Base-by-base conservation (phyloP, 495 filamentous ascomycete genomes). In the Hypoxylon rickii region DNA sequence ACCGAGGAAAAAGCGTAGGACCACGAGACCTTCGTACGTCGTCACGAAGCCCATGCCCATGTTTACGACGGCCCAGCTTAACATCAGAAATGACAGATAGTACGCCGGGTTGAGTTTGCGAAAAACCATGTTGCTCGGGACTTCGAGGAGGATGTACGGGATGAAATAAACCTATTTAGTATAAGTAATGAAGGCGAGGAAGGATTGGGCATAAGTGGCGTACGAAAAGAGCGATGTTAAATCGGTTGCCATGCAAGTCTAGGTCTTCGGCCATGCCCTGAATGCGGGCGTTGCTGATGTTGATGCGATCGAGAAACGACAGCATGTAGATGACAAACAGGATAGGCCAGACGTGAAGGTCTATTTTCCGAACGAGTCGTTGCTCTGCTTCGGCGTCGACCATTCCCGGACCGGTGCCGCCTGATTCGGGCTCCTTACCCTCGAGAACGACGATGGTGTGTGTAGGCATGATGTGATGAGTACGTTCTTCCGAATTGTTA, bases 201-300 rank as follows among this genome's bases (percentile, higher is more conserved):
- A 11, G 26, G 26, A 31, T 31, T 36, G 3, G 12, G 32, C 7
- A n/a, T n/a, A 12, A 16, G 7, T 8, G 20, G 31, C 61, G 49
- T 38, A 86, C 75, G 42, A 83, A 79, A 1, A 87, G 73, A 13
- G 84, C 83, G 37, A 86, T 72, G 53, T 87, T 87, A 77, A 85
- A 66, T 12, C 80, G 71, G 49, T 79, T 73, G 7, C 79, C 80
- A 12, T 70, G 55, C 67, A 88, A 78, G 15, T 77, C 54, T n/a
- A 87, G 73, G 34, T 87, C 85, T 11, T 73, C 66, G 12, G 79
- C 75, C 19, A 89, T 70, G 7, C 84, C 84, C 57, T 84, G 78
- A 41, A 88, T 79, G 24, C 74, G 68, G 5, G 84, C 84, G 68
- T 88, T 86, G 48, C 83, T 81, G 42, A 86, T 83, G 55, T 86